A percentile compares a stretch with the other conserved stretches of the same genome.
These are phyloP conservation scores for Gossypium armourianum DNA, from an alignment of 441 rosid species.

Conservation along the genomic window DNA sequence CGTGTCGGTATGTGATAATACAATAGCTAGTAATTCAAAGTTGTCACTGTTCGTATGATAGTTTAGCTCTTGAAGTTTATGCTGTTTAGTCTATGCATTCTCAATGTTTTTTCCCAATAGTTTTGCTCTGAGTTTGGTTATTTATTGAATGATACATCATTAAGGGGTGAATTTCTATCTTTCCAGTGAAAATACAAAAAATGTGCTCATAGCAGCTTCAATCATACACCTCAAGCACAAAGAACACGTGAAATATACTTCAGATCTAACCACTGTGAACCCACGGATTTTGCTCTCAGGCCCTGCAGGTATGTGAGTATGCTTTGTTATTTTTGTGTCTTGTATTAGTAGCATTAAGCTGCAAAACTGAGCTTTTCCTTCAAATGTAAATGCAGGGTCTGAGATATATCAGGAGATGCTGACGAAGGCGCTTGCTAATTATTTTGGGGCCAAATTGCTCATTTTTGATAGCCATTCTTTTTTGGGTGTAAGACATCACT, in stretches of 20 bases:
- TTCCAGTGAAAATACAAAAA: slow-evolving; percentile 65
- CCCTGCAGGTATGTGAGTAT: slow-evolving; percentile 55
- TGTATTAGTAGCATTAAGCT: slow-evolving; percentile 8
- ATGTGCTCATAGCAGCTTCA: slow-evolving; percentile 67
- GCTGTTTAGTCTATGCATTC: background rate
- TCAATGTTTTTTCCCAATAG: background rate
- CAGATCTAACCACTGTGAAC: slow-evolving; percentile 51
- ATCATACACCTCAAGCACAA: slow-evolving; percentile 66
- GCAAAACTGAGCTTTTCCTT: slow-evolving; percentile 5
- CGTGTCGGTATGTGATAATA: background rate
- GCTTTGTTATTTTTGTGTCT: background rate
- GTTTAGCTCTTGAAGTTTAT: background rate
- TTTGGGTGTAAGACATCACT: slow-evolving; percentile 55
- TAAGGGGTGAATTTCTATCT: slow-evolving; percentile 12
- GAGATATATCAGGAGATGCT: slow-evolving; percentile 86
- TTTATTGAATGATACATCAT: background rate
- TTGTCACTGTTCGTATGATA: background rate
- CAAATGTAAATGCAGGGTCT: slow-evolving; percentile 47
- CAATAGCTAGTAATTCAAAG: background rate
- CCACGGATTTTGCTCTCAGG: slow-evolving; percentile 89
- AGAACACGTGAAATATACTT: slow-evolving; percentile 61
- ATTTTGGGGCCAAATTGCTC: slow-evolving; percentile 66
- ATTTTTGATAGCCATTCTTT: slow-evolving; percentile 61
- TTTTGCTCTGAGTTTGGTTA: background rate
- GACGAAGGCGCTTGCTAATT: slow-evolving; percentile 74